Base-by-base conservation (phyloP, 768 basidiomycete genomes). In the Lanmaoa pseudosensibilis region DNA sequence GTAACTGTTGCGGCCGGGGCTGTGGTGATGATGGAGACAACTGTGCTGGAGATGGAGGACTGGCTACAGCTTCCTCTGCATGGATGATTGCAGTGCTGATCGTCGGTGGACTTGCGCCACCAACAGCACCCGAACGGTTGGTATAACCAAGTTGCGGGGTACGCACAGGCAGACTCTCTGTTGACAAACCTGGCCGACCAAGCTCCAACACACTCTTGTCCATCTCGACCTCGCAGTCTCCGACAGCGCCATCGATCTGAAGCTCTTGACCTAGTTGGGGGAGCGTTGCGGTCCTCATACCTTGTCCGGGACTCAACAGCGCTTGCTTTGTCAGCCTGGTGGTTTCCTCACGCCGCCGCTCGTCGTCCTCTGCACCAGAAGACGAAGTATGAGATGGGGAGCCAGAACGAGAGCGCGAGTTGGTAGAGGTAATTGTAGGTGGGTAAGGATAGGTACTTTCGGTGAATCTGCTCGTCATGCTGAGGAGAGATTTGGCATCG, bases 121-220 rank as follows among this genome's bases (percentile, higher is more conserved):
- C 23, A 27, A 52, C 50, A 13, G 19, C 18, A 40, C 43, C 30
- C 8, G 36, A 30, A 27, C n/a, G 23, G 13, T 45, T 39, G 23
- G 48, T 25, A 36, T 54, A 52, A 27, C 61, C 56, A 33, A 12
- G 46, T 21, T 41, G 38, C n/a, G 50, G 59, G 18, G 54, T 50
- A 21, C 56, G 46, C 30, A 43, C 45, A 12, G 80, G 80, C 11
- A 90, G 75, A 57, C 83, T 84, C 75, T 91, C 90, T 8, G 92
- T 92, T 13, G 87, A 89, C 50, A 82, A 79, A 12, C 81, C 85
- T 16, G 93, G 90, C 46, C 92, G 82, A 23, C 85, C 88, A 71
- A 94, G 86, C 18, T 76, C 77, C 62, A 88, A 74, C 37, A 94
- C 92, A 16, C 87, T 88, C 8, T 84, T 84, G 65, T 92, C 88